Conservation (phyloP, 2,329 filamentous ascomycete genomes). For the Aspergillus ibericus region DNA sequence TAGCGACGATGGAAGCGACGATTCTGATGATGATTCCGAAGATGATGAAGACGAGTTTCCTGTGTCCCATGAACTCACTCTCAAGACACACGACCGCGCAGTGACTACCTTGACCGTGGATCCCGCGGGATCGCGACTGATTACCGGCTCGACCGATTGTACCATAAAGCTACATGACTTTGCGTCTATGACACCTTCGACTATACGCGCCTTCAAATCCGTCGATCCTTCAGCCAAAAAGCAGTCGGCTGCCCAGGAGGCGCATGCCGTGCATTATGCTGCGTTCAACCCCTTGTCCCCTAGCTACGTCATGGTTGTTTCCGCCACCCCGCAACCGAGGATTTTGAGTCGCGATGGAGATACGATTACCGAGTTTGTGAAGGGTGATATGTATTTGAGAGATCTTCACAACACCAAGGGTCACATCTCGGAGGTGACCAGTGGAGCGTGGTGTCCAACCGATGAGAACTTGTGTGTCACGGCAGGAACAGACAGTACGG, state of each 20-base stretch:
- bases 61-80: slow-evolving; percentile 84
- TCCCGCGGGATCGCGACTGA: slow-evolving; percentile 76
- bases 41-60: slow-evolving; percentile 86
- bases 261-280: slow-evolving; percentile 83
- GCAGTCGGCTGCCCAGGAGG: slow-evolving; percentile 68
- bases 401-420: slow-evolving; percentile 99
- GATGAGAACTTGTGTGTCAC: slow-evolving; percentile 84
- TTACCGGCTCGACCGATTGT: slow-evolving; percentile 90
- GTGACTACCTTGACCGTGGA: slow-evolving; percentile 84
- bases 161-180: slow-evolving; percentile 93
- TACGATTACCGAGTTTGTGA: slow-evolving; percentile 81
- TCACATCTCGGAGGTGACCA: slow-evolving; percentile 87
- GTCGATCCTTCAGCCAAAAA: slow-evolving; percentile 84
- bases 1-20: slow-evolving; percentile 39
- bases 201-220: slow-evolving; percentile 87
- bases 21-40: slow-evolving; percentile 58
- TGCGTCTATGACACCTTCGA: slow-evolving; percentile 91
- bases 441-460: slow-evolving; percentile 85
- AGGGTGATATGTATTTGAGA: slow-evolving; percentile 96
- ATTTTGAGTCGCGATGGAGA: slow-evolving; percentile 89
- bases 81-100: slow-evolving; percentile 88
- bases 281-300: slow-evolving; percentile 83
- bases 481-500: slow-evolving; percentile 88
- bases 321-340: slow-evolving; percentile 85
- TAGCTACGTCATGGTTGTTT: slow-evolving; percentile 78